Base-by-base conservation (phyloP, 306 rosid genomes). In the Glycyrrhiza uralensis region DNA sequence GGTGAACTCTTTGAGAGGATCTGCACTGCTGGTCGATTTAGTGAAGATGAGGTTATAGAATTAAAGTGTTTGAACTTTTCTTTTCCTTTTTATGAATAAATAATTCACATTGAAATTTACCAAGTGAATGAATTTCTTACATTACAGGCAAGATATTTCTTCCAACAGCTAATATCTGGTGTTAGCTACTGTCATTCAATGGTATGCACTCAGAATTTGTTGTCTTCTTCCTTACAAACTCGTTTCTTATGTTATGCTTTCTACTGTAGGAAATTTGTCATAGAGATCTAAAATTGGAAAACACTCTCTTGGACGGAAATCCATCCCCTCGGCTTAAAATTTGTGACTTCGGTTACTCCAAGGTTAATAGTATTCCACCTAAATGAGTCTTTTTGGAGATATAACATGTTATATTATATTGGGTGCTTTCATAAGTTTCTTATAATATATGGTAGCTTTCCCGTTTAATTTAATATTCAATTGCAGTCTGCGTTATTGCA, bases 121-220 rank as follows among this genome's bases (percentile, higher is more conserved):
- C 13, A 41, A 62, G 66, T 74, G 62, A 69, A 55, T 14, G 30
- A 56, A 62, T 62, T 44, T 23, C 63, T 18, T 32, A 30, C 23
- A 44, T 61, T 75, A 20, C 96, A 94, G 99, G 99, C 93, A 7
- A 94, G 99, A 59, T 94, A 82, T 85, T 94, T 94, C 93, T 94
- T 94, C 89, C 99, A 94, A 82, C 99, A 94, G 87, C 87, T 94
- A 69, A 84, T 94, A 79, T 94, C 99, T 20, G 99, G 99, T 46
- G 99, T 91, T 81, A 86, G 99, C 87, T 94, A 94, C 83, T 94
- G 97, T 75, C 99, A 94, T 74, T 74, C 89, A 77, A 87, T 94
- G 99, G 97, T 94, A 84, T 56, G 19, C 44, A 44, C 38, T 17
- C 17, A 22, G 19, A 10, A 18, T 59, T 69, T 67, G 19, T 39